Percentiles rank a stretch among this genome's conserved stretches.
phyloP scores from a whole-genome alignment of 2,329 filamentous ascomycete species.

The Paecilomyces dactylethromorphus region DNA sequence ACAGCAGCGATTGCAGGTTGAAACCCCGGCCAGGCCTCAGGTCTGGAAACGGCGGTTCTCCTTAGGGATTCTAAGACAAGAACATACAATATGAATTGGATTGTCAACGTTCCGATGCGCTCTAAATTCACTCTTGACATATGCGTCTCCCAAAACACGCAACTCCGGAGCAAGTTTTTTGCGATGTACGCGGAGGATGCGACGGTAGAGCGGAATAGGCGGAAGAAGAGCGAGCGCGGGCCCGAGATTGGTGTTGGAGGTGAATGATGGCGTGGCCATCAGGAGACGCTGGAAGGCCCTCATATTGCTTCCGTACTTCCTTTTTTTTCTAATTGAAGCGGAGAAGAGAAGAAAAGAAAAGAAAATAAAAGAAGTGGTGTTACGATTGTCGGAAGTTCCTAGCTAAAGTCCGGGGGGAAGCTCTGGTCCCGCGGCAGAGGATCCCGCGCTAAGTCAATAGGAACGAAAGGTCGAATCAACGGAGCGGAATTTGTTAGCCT shows the following conservation, averaged over 20 bases:
- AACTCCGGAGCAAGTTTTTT: slow-evolving; percentile 67
- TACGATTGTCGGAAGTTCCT: not conserved
- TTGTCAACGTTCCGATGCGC: slow-evolving; percentile 81
- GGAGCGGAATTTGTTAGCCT: slow-evolving; percentile 3
- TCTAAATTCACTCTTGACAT: slow-evolving; percentile 87
- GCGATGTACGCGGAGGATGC: slow-evolving; percentile 79
- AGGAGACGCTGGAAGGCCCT: slow-evolving; percentile 28
- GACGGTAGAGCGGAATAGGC: slow-evolving; percentile 81
- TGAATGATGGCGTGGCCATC: slow-evolving; percentile 33
- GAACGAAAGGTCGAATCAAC: slow-evolving; percentile 8
- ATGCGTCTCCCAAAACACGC: slow-evolving; percentile 82
- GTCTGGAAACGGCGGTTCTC: not conserved
- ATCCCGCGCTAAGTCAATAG: not conserved
- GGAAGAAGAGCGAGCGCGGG: slow-evolving; percentile 66
- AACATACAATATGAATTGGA: slow-evolving; percentile 75
- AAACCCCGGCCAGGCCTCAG: not conserved
- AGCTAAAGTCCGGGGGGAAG: not conserved
- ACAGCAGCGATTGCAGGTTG: not conserved
- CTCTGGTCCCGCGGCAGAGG: not conserved
- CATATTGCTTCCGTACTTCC: slow-evolving; percentile 20
- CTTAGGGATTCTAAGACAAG: not conserved
- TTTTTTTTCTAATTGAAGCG: not conserved
- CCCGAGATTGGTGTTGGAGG: slow-evolving; percentile 35
- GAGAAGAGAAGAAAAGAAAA: not conserved
- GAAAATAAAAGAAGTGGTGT: not conserved